Evolutionary conservation across 2,329 filamentous ascomycete species (phyloP).

Genomic region (Phaeoacremonium minimum): DNA sequence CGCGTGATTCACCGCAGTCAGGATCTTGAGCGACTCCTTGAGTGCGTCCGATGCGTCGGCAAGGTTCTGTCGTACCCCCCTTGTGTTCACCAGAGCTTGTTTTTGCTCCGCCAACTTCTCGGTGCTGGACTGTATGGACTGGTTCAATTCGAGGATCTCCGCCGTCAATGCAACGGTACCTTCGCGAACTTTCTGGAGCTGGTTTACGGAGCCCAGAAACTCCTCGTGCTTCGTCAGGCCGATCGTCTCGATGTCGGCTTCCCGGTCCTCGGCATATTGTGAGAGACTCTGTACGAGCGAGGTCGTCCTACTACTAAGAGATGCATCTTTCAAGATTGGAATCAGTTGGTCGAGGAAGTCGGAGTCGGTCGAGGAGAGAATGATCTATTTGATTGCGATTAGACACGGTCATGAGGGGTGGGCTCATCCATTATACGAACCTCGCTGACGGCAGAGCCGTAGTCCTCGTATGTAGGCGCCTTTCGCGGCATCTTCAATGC

Average conservation of each 20-base stretch:
- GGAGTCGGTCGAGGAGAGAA: constrained; percentile 82
- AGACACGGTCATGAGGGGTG: too few relatives aligned
- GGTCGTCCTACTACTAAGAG: constrained; percentile 66
- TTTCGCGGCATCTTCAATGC: constrained; percentile 15
- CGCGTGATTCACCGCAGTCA: constrained; percentile 89
- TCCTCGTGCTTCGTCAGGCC: constrained; percentile 96
- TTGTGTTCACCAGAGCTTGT: constrained; percentile 86
- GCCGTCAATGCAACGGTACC: constrained; percentile 83
- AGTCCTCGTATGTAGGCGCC: constrained; percentile 18
- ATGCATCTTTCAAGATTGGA: constrained; percentile 87
- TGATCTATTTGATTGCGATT: too few relatives aligned
- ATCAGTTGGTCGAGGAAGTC: constrained; percentile 97
- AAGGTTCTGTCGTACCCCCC: constrained; percentile 90
- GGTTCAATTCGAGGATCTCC: constrained; percentile 88
- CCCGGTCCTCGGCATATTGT: constrained; percentile 79
- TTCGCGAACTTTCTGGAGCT: constrained; percentile 86
- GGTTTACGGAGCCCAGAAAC: constrained; percentile 89
- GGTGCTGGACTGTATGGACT: constrained; percentile 91
- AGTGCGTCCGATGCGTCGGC: constrained; percentile 86
- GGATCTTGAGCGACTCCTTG: constrained; percentile 85
- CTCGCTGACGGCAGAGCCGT: constrained; percentile 18
- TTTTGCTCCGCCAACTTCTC: constrained; percentile 94
- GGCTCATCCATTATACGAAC: too few relatives aligned
- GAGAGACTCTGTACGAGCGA: constrained; percentile 74
- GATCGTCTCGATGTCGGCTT: constrained; percentile 88